phyloP scores from a whole-genome alignment of 441 rosid species.

The Jatropha podagrica region DNA sequence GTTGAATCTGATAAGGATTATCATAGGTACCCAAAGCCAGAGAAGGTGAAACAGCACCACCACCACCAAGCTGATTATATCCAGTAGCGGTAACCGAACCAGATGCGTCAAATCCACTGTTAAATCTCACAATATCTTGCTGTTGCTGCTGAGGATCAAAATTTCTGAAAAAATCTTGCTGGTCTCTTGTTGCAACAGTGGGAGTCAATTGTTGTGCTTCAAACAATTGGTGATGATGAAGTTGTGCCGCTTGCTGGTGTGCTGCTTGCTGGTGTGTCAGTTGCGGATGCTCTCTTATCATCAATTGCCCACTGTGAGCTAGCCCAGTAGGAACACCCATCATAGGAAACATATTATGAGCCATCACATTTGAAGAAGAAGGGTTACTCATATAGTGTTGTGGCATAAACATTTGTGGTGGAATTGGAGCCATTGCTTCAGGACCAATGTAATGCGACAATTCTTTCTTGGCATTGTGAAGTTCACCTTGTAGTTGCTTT shows the following conservation, averaged over 20 bases:
- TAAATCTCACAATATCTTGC: slow-evolving; percentile 45
- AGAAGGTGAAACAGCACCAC: slow-evolving; percentile 44
- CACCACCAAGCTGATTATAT: slow-evolving; percentile 37
- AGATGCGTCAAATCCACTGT: slow-evolving; percentile 36
- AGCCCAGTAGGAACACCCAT: not conserved
- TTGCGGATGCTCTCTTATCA: no score
- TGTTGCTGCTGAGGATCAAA: slow-evolving; percentile 12
- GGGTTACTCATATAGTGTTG: slow-evolving; percentile 21
- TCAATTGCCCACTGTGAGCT: no score
- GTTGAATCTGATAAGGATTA: slow-evolving; percentile 43
- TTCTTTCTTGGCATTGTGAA: slow-evolving; percentile 60
- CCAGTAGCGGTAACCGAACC: slow-evolving; percentile 45
- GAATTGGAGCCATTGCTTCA: slow-evolving; percentile 57
- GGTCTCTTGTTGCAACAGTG: slow-evolving; percentile 47
- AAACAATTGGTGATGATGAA: slow-evolving; percentile 26
- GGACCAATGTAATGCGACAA: slow-evolving; percentile 62
- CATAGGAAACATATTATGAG: not conserved
- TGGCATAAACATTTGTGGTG: not conserved
- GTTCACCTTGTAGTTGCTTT: slow-evolving; percentile 46
- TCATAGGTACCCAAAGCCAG: slow-evolving; percentile 39
- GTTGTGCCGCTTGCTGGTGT: no score
- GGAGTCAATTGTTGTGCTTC: slow-evolving; percentile 58
- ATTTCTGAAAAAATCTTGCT: slow-evolving; percentile 47
- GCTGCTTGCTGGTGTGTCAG: no score
- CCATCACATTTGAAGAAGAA: not conserved